A percentile compares a stretch with the other conserved stretches of the same genome.
Evolutionary conservation across 345 rosid genomes (phyloP).

Genomic region (Melaleuca alternifolia): DNA sequence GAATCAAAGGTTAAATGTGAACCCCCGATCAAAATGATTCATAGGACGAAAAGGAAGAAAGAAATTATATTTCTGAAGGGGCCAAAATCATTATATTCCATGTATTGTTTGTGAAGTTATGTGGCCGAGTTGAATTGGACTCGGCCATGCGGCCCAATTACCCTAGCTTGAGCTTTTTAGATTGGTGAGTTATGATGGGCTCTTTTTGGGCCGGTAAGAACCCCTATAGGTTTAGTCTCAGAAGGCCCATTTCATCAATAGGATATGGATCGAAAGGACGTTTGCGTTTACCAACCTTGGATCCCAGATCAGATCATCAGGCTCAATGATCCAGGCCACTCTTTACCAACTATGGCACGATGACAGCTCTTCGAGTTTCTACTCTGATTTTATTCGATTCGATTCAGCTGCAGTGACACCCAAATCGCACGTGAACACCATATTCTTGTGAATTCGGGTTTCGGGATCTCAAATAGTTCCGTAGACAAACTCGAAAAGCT

Average conservation of each 20-base stretch:
- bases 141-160: neutral
- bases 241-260: neutral
- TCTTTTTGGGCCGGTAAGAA: neutral
- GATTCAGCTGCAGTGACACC: neutral
- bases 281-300: neutral
- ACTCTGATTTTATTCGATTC: neutral
- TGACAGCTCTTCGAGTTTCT: neutral
- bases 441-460: rapidly evolving
- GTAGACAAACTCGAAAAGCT: neutral
- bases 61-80: neutral
- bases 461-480: neutral
- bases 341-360: no score
- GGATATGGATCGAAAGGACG: neutral
- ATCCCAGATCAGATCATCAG: neutral
- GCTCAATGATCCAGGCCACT: no score
- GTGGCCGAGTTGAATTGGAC: neutral
- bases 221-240: neutral
- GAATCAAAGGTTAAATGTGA: no score
- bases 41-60: no score
- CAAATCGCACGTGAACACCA: neutral
- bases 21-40: no score
- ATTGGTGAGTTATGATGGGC: neutral
- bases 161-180: neutral
- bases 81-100: neutral
- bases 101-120: neutral